Conservation (phyloP, 306 rosid species). For the Begonia masoniana region DNA sequence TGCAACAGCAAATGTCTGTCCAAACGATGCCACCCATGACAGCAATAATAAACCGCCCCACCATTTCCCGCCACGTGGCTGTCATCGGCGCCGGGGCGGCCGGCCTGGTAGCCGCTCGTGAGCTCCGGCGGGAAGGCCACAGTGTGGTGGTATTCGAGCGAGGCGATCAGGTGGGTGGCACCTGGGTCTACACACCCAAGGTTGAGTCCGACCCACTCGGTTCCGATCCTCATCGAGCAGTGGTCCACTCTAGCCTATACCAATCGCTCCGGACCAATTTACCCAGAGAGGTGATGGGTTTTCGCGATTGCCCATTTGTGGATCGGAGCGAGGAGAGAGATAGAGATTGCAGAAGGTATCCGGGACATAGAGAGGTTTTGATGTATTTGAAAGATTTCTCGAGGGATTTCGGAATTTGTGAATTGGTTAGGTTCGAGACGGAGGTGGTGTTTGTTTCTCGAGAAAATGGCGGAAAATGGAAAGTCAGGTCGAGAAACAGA, state of each 20-base stretch:
- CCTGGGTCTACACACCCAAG: slow-evolving; percentile 47
- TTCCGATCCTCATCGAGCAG: slow-evolving; percentile 22
- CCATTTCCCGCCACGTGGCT: slow-evolving; percentile 43
- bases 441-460: slow-evolving; percentile 24
- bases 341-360: slow-evolving; percentile 36
- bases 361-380: slow-evolving; percentile 37
- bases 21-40: slow-evolving; percentile 10
- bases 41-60: slow-evolving; percentile 3
- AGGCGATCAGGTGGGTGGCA: slow-evolving; percentile 44
- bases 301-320: slow-evolving; percentile 48
- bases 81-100: slow-evolving; percentile 65
- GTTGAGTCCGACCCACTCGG: slow-evolving; percentile 56
- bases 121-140: slow-evolving; percentile 61
- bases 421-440: slow-evolving; percentile 23
- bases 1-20: background rate
- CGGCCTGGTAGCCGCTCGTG: slow-evolving; percentile 60
- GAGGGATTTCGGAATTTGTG: slow-evolving; percentile 21
- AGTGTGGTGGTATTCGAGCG: slow-evolving; percentile 49
- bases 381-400: slow-evolving; percentile 31
- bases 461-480: slow-evolving; percentile 23
- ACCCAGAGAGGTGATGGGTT: slow-evolving; percentile 67
- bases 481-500: slow-evolving; percentile 17
- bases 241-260: slow-evolving; percentile 59
- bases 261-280: slow-evolving; percentile 61
- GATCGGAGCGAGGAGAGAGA: slow-evolving; percentile 9